These are phyloP conservation scores for Tremella mesenterica DNA, from an alignment of 768 basidiomycete species.

Conservation along the genomic window DNA sequence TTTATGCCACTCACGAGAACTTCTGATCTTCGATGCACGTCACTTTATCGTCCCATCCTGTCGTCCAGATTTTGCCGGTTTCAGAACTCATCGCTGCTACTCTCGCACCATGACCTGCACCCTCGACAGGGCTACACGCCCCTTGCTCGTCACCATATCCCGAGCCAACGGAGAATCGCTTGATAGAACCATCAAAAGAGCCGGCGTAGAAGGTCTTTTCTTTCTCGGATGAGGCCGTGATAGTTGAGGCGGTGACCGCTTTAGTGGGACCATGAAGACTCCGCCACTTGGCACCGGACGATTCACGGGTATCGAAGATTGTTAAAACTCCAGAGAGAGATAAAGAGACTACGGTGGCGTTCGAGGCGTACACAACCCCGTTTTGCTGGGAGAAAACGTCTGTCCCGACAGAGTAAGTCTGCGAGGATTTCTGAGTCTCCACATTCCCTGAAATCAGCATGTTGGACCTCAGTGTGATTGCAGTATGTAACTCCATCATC, in stretches of 20 bases:
- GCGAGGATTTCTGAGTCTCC: slow-evolving; percentile 57
- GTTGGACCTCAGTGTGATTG: not conserved
- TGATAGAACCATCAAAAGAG: slow-evolving; percentile 53
- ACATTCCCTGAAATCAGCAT: slow-evolving; percentile 62
- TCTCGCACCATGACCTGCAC: slow-evolving; percentile 62
- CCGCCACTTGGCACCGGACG: slow-evolving; percentile 53
- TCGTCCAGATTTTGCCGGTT: slow-evolving; percentile 53
- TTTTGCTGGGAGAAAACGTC: slow-evolving; percentile 71
- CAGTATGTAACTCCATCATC: too few relatives aligned
- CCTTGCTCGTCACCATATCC: slow-evolving; percentile 45
- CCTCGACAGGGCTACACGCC: slow-evolving; percentile 48
- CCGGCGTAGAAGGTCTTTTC: slow-evolving; percentile 67
- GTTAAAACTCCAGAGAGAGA: slow-evolving; percentile 75
- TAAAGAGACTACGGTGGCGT: slow-evolving; percentile 65
- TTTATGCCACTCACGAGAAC: slow-evolving; percentile 20
- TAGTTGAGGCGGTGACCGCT: slow-evolving; percentile 55
- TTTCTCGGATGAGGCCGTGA: slow-evolving; percentile 16
- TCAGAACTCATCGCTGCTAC: slow-evolving; percentile 57
- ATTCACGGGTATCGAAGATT: slow-evolving; percentile 65
- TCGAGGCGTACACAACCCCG: slow-evolving; percentile 73
- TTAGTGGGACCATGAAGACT: slow-evolving; percentile 65
- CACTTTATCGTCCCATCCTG: slow-evolving; percentile 67
- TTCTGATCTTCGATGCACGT: slow-evolving; percentile 18
- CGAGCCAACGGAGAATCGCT: slow-evolving; percentile 35
- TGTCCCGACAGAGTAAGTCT: slow-evolving; percentile 63